Percentiles rank a stretch among this genome's conserved stretches.
phyloP scores from a whole-genome alignment of 805 yeast species.

The Kluyveromyces dobzhanskii region DNA sequence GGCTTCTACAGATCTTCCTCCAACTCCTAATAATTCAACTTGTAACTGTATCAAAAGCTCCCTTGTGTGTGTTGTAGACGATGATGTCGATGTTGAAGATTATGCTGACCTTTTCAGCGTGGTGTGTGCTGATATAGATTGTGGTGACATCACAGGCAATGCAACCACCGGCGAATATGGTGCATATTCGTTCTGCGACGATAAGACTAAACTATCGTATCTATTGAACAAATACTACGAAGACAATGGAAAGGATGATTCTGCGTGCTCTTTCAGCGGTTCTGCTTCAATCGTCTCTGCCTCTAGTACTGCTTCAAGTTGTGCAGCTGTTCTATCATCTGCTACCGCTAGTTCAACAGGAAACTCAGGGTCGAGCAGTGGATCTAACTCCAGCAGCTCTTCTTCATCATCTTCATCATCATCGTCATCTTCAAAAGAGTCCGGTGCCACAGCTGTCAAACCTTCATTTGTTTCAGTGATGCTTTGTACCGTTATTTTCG shows the following conservation, averaged over 20 bases:
- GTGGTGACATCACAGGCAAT: slow-evolving; percentile 47
- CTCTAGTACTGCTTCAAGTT: slow-evolving; percentile 36
- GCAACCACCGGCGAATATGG: slow-evolving; percentile 58
- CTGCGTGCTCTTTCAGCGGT: slow-evolving; percentile 57
- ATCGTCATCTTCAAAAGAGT: slow-evolving; percentile 29
- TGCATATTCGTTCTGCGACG: slow-evolving; percentile 59
- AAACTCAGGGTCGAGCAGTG: slow-evolving; percentile 38
- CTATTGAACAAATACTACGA: slow-evolving; percentile 51
- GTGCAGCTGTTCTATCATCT: slow-evolving; percentile 43
- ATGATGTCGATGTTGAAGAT: slow-evolving; percentile 38
- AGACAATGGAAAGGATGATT: slow-evolving; percentile 27
- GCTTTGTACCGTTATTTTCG: slow-evolving; percentile 30
- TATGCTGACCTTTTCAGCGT: slow-evolving; percentile 46
- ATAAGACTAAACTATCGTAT: slow-evolving; percentile 51
- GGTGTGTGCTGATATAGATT: slow-evolving; percentile 47
- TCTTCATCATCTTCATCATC: slow-evolving; percentile 30
- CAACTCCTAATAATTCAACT: slow-evolving; percentile 52
- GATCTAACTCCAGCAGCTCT: slow-evolving; percentile 21
- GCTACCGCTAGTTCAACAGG: slow-evolving; percentile 56
- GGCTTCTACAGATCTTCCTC: slow-evolving; percentile 55
- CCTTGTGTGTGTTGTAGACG: slow-evolving; percentile 39
- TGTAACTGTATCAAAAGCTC: slow-evolving; percentile 51
- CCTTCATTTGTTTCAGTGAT: slow-evolving; percentile 33
- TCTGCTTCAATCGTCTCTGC: slow-evolving; percentile 43
- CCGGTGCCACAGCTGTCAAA: slow-evolving; percentile 18